Evolutionary conservation across 1,284 basidiomycete species (phyloP), one percentile per base, ranked within the genome.

Genomic region (Hymenochaete sp.): DNA sequence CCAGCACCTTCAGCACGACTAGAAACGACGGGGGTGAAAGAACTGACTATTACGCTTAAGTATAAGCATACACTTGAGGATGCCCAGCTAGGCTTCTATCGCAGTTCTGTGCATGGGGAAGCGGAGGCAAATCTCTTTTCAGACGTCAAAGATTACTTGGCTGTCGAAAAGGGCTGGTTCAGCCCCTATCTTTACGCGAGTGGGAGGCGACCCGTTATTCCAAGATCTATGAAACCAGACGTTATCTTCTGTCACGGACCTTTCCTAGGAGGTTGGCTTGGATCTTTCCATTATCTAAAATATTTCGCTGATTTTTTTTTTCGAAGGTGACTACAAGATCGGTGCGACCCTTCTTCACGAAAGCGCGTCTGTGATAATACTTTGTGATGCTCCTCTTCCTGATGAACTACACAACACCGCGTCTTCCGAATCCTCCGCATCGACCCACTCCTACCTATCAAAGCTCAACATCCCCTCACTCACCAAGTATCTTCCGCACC

Each of bases 241-340:
- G 60, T 81, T 6, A 60, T 79, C n/a, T 80, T 80, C 55, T 79
- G 74, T 52, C 76, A 81, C 57, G 75, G 75, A 1, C 78, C 77
- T 3, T 81, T 80, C 62, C 61, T 79, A 27, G 61, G 62, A 56
- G 75, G 75, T 71, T 44, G 47, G 58, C 38, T 5, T 13, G 21
- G 16, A 36, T 40, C 35, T 9, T 29, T 29, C 25, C 31, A 22
- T 44, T 40, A 31, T 46, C n/a, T 37, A 40, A 37, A 38, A 38
- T 35, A 50, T 40, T 36, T 43, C 5, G 33, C 44, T 16, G 19
- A 6, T 5, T 41, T 9, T 33, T 22, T 1, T 6, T 29, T 45
- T 44, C 27, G 19, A 47, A 77, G 76, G 76, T 18, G 77, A 79
- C 55, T 78, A 79, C 59, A 67, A 61, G 46, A 57, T 79, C 33